These are phyloP conservation scores for Quercus robur DNA, from an alignment of 306 rosid genomes.

Conservation along the genomic window DNA sequence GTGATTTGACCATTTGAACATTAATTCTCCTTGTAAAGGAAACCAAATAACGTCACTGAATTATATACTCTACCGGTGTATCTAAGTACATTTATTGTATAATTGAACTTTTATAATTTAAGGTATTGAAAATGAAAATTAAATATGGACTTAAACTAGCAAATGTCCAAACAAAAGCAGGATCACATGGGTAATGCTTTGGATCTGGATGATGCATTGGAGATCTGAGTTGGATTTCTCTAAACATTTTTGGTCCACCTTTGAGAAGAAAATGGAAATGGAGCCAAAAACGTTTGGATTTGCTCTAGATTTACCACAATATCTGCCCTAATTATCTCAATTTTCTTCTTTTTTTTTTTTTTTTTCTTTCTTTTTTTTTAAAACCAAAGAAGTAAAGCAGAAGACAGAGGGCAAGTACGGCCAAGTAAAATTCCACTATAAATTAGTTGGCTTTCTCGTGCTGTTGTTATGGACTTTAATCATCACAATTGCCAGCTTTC, in stretches of 20 bases:
- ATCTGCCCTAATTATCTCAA: background rate
- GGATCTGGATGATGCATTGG: background rate
- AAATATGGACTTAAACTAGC: conserved; percentile 4
- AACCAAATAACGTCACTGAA: too few relatives aligned
- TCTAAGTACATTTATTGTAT: background rate
- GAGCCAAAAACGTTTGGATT: background rate
- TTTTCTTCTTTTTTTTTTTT: background rate
- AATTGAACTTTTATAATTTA: background rate
- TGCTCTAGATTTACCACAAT: background rate
- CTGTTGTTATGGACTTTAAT: background rate
- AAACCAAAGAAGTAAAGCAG: conserved; percentile 1
- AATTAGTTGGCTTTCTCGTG: background rate
- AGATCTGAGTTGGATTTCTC: conserved; percentile 4
- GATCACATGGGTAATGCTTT: conserved; percentile 15
- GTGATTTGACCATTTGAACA: too few relatives aligned
- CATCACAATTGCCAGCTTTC: conserved; percentile 16
- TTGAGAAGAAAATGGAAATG: background rate
- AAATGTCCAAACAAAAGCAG: conserved; percentile 3
- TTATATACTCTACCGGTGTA: background rate
- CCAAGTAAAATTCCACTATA: conserved; percentile 6
- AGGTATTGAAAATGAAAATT: background rate
- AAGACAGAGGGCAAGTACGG: conserved; percentile 12
- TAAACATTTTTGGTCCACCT: background rate
- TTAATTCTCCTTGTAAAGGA: too few relatives aligned
- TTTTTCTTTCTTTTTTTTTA: background rate